A percentile compares a stretch with the other conserved stretches of the same genome.
Evolutionary conservation across 75 land plant species (phyloP).

Genomic region (Larix kaempferi): DNA sequence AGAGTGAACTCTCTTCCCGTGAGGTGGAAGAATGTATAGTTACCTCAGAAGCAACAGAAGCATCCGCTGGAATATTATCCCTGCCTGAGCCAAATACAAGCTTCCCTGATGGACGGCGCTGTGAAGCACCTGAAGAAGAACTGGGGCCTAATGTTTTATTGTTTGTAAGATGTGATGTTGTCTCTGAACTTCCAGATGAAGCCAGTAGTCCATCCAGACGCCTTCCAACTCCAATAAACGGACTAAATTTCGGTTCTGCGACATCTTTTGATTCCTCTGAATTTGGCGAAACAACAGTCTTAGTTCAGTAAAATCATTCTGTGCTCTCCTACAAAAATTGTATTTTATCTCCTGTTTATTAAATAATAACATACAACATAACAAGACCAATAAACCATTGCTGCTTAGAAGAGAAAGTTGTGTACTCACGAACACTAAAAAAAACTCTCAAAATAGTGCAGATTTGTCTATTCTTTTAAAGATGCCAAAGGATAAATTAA

Average conservation of each 20-base stretch:
- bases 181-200: constrained; percentile 9
- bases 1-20: neutral
- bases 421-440: no score
- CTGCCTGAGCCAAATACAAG: constrained; percentile 82
- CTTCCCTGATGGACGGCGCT: constrained; percentile 52
- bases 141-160: constrained; percentile 7
- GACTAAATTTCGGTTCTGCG: constrained; percentile 59
- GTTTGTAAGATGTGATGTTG: constrained; percentile 7
- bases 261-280: constrained; percentile 30
- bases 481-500: no score
- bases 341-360: neutral
- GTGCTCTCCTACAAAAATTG: neutral
- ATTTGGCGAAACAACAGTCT: constrained; percentile 16
- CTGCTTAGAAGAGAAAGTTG: neutral
- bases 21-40: neutral
- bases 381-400: neutral
- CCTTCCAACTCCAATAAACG: constrained; percentile 73
- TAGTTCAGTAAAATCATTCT: neutral
- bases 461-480: no score
- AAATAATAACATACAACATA: neutral
- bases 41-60: constrained; percentile 40
- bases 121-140: constrained; percentile 13
- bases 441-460: no score
- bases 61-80: constrained; percentile 33
- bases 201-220: constrained; percentile 62